Conservation (phyloP, 768 basidiomycete species). For the Xanthoconium stramineum region DNA sequence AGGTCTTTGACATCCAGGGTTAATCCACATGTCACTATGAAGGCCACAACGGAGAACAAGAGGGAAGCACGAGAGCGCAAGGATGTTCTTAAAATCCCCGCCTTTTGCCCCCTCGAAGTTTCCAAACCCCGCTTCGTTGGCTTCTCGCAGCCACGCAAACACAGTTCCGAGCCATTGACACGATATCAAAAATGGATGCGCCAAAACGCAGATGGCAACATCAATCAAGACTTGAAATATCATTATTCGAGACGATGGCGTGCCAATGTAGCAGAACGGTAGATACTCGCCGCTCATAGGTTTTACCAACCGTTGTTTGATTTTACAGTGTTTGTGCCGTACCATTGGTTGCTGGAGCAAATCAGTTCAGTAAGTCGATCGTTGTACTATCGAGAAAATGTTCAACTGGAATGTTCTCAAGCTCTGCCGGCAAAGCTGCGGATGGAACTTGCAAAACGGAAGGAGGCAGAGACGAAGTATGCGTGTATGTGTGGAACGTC, state of each 20-base stretch:
- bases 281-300: slow-evolving; percentile 13
- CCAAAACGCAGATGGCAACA: slow-evolving; percentile 12
- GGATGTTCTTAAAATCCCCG: slow-evolving; percentile 38
- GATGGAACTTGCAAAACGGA: slow-evolving; percentile 33
- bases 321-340: slow-evolving; percentile 48
- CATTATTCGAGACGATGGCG: slow-evolving; percentile 55
- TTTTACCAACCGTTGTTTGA: neutral
- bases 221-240: slow-evolving; percentile 38
- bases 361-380: slow-evolving; percentile 45
- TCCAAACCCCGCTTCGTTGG: slow-evolving; percentile 37
- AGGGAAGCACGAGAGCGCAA: slow-evolving; percentile 35
- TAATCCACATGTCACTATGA: slow-evolving; percentile 49
- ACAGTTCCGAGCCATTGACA: slow-evolving; percentile 42
- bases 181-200: slow-evolving; percentile 43
- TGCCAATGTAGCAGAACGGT: slow-evolving; percentile 50
- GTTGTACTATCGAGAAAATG: neutral
- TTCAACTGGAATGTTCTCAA: slow-evolving; percentile 15
- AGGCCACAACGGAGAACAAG: slow-evolving; percentile 33
- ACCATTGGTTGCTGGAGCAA: slow-evolving; percentile 48
- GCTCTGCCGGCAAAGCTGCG: slow-evolving; percentile 43
- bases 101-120: slow-evolving; percentile 39
- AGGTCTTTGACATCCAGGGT: slow-evolving; percentile 37
- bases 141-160: slow-evolving; percentile 41
- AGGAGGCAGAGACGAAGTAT: slow-evolving; percentile 24
- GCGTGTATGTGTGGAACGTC: slow-evolving; percentile 20